A percentile compares a stretch with the other conserved stretches of the same genome.
These are phyloP conservation scores for Miamiensis avidus DNA, from an alignment of 169 alveolate genomes.

Conservation along the genomic window DNA sequence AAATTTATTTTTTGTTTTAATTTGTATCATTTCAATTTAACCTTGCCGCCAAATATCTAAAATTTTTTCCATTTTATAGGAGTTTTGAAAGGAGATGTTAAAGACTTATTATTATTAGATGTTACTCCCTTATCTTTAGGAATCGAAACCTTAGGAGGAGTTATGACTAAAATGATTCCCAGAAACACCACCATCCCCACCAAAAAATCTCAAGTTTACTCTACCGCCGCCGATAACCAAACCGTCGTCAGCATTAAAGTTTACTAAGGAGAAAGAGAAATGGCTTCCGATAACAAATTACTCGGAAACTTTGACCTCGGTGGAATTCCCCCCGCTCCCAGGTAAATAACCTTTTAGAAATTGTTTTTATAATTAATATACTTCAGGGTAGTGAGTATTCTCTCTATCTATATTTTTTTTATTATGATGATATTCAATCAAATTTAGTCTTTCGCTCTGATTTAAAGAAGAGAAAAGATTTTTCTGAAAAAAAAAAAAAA, in stretches of 20 bases:
- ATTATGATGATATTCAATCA: background rate
- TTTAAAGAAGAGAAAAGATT: background rate
- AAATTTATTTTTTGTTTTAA: too few relatives aligned
- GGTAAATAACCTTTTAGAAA: constrained; percentile 60
- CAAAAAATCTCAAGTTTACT: constrained; percentile 96
- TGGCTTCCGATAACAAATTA: constrained; percentile 97
- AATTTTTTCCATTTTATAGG: too few relatives aligned
- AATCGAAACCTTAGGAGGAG: constrained; percentile 98
- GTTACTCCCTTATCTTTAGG: constrained; percentile 94
- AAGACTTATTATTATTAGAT: constrained; percentile 96
- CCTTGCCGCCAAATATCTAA: too few relatives aligned
- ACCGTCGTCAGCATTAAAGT: constrained; percentile 98
- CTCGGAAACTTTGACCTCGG: constrained; percentile 97
- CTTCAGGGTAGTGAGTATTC: too few relatives aligned
- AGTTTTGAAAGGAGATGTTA: constrained; percentile 96
- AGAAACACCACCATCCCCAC: constrained; percentile 99
- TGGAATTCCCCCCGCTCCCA: constrained; percentile 99
- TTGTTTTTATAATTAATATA: too few relatives aligned
- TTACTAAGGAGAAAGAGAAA: constrained; percentile 99
- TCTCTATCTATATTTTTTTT: background rate
- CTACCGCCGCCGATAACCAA: constrained; percentile 98
- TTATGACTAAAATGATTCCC: constrained; percentile 94
- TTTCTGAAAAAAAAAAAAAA: background rate
- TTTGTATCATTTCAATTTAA: too few relatives aligned
- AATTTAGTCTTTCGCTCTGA: background rate